Conservation (phyloP, 1,284 basidiomycete genomes). For the Cryptococcus sp. region DNA sequence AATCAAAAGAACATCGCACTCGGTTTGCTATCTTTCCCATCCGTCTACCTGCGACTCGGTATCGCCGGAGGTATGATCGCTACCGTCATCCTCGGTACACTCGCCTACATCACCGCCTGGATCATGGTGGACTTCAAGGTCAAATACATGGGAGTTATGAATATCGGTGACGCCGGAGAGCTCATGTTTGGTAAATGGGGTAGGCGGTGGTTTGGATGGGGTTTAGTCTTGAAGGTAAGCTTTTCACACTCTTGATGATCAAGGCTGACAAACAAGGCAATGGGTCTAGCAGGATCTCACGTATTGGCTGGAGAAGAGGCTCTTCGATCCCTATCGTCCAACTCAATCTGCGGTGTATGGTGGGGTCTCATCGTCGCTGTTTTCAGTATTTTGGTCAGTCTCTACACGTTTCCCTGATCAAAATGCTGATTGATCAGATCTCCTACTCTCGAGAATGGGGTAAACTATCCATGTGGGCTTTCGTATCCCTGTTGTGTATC, state of each 20-base stretch:
- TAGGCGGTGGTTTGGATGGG: slow-evolving; percentile 26
- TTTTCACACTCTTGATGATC: neutral
- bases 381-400: slow-evolving; percentile 24
- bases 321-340: slow-evolving; percentile 26
- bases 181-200: slow-evolving; percentile 40
- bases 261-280: slow-evolving; percentile 13
- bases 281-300: slow-evolving; percentile 40
- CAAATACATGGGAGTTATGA: slow-evolving; percentile 40
- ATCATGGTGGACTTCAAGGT: slow-evolving; percentile 45
- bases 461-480: slow-evolving; percentile 33
- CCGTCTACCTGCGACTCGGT: slow-evolving; percentile 37
- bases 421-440: slow-evolving; percentile 1
- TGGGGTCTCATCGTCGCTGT: slow-evolving; percentile 35
- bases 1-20: slow-evolving; percentile 34
- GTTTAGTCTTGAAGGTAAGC: slow-evolving; percentile 34
- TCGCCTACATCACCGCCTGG: slow-evolving; percentile 37
- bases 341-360: slow-evolving; percentile 41
- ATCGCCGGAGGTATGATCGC: slow-evolving; percentile 38
- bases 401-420: neutral
- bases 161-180: slow-evolving; percentile 40
- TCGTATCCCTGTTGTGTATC: slow-evolving; percentile 34
- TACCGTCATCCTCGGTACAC: slow-evolving; percentile 26
- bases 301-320: slow-evolving; percentile 38
- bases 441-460: slow-evolving; percentile 17
- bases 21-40: slow-evolving; percentile 40